Conservation (phyloP, 345 rosid genomes). For the Crucihimalaya himalaica region DNA sequence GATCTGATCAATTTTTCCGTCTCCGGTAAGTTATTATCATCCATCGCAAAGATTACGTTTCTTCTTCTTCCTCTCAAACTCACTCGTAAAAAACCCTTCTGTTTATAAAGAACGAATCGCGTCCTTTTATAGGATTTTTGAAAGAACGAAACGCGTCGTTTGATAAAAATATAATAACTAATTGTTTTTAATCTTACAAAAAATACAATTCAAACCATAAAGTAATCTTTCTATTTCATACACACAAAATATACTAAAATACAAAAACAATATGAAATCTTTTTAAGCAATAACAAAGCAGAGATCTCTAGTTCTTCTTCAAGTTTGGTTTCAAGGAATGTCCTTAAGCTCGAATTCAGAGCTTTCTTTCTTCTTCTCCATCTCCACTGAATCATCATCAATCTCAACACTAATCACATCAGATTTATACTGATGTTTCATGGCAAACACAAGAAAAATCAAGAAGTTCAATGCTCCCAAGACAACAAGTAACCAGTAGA, state of each 20-base stretch:
- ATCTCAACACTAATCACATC: slow-evolving; percentile 42
- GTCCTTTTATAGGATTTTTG: neutral
- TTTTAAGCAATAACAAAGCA: slow-evolving; percentile 15
- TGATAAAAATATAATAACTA: neutral
- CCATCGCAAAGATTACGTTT: slow-evolving; percentile 23
- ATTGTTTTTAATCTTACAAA: neutral
- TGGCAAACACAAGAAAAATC: slow-evolving; percentile 55
- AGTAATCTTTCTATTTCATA: slow-evolving; percentile 19
- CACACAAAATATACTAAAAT: slow-evolving; percentile 27
- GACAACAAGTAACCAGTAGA: slow-evolving; percentile 74
- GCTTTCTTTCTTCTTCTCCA: slow-evolving; percentile 41
- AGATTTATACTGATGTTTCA: slow-evolving; percentile 66
- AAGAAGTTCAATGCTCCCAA: slow-evolving; percentile 71
- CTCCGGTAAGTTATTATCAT: neutral
- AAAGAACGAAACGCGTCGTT: neutral
- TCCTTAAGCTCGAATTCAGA: slow-evolving; percentile 42
- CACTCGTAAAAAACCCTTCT: neutral
- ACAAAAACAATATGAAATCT: slow-evolving; percentile 1
- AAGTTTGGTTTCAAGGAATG: slow-evolving; percentile 30
- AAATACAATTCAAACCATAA: slow-evolving; percentile 26
- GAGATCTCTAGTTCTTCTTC: neutral
- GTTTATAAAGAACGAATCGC: neutral
- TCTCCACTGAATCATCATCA: slow-evolving; percentile 31
- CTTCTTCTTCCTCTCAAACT: neutral
- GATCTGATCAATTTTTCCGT: slow-evolving; percentile 43